Evolutionary conservation across 306 rosid genomes (phyloP).

Genomic region (Senna siamea): DNA sequence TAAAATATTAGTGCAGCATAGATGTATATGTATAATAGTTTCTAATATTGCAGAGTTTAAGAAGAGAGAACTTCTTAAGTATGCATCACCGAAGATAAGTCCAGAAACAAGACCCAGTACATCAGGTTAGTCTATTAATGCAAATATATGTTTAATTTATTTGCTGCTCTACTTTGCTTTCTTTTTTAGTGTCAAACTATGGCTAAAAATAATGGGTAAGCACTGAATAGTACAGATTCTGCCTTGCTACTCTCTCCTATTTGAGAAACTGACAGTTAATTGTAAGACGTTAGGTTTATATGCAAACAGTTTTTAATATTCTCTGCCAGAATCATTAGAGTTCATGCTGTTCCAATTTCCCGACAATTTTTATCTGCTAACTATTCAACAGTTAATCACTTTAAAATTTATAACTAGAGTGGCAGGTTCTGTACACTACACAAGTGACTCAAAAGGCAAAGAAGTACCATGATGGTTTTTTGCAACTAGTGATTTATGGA

Average conservation of each 20-base stretch:
- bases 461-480: slow-evolving; percentile 84
- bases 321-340: background rate
- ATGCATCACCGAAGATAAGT: slow-evolving; percentile 61
- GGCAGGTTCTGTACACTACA: slow-evolving; percentile 80
- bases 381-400: slow-evolving; percentile 18
- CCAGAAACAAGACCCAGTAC: slow-evolving; percentile 49
- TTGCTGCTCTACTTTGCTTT: slow-evolving; percentile 26
- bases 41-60: slow-evolving; percentile 69
- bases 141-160: slow-evolving; percentile 2
- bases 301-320: slow-evolving; percentile 24
- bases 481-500: slow-evolving; percentile 55
- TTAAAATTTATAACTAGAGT: slow-evolving; percentile 52
- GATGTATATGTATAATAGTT: slow-evolving; percentile 36
- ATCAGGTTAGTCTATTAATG: slow-evolving; percentile 56
- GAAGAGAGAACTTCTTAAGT: slow-evolving; percentile 74
- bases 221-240: slow-evolving; percentile 5
- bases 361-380: slow-evolving; percentile 19
- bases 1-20: background rate
- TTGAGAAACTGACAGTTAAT: slow-evolving; percentile 26
- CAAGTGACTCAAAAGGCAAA: slow-evolving; percentile 84
- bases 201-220: slow-evolving; percentile 23
- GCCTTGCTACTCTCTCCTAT: background rate
- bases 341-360: background rate
- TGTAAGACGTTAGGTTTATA: background rate
- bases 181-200: slow-evolving; percentile 19